Percentiles rank a stretch among this genome's conserved stretches.
phyloP scores from a whole-genome alignment of 345 rosid species.

The Populus alba region DNA sequence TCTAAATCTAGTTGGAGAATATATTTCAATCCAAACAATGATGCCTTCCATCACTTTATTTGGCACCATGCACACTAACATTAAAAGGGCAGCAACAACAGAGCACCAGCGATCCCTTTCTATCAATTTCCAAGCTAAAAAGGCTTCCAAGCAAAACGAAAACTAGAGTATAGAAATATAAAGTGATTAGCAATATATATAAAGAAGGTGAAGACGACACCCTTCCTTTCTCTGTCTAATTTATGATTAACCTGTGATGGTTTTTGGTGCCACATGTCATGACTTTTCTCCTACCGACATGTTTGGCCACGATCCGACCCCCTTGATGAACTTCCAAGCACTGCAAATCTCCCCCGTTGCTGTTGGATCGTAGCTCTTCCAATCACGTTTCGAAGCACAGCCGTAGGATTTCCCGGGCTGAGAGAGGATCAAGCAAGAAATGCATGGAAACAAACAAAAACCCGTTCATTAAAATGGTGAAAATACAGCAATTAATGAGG shows the following conservation, averaged over 20 bases:
- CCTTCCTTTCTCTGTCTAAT: background rate
- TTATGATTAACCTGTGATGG: slow-evolving; percentile 10
- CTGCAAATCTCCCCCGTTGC: background rate
- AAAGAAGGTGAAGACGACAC: slow-evolving; percentile 36
- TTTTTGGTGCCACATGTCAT: slow-evolving; percentile 18
- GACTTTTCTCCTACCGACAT: slow-evolving; percentile 25
- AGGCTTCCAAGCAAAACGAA: slow-evolving; percentile 45
- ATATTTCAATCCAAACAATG: slow-evolving; percentile 53
- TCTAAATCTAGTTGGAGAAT: slow-evolving; percentile 50
- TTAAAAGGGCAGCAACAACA: slow-evolving; percentile 14
- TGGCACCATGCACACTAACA: slow-evolving; percentile 6
- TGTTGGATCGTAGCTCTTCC: background rate
- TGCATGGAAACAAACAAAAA: background rate
- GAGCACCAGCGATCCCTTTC: slow-evolving; percentile 40
- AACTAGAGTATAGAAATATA: slow-evolving; percentile 35
- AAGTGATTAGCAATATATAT: slow-evolving; percentile 30
- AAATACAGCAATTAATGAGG: too few relatives aligned
- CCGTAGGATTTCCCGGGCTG: background rate
- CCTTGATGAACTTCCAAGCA: background rate
- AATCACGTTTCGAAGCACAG: background rate
- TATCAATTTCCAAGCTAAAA: slow-evolving; percentile 53
- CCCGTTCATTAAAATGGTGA: too few relatives aligned
- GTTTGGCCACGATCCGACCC: background rate
- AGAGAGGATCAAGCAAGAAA: background rate
- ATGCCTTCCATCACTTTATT: slow-evolving; percentile 45